Evolutionary conservation across 192 early-diverging fungal species (phyloP), one percentile per base, ranked within the genome.

Genomic region (Kickxella alabastrina): DNA sequence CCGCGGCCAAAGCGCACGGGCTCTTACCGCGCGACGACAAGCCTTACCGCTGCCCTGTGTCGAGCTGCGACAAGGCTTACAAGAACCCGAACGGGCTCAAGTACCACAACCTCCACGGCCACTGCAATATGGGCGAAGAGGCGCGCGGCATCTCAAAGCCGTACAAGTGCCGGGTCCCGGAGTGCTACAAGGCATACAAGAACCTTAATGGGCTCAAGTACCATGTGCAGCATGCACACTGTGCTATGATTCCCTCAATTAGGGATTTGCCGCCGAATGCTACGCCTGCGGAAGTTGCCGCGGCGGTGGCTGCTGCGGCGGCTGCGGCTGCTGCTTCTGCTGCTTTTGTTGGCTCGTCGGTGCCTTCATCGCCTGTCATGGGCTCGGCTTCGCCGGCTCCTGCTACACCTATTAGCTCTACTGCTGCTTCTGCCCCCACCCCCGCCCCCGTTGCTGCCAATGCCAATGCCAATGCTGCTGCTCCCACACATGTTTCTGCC

Each of bases 81-180:
- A 98, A 98, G 78, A 98, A 98, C 72, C 93, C 95, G 22, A 96
- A 96, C 44, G 95, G 95, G 7, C 81, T 97, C 43, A 99, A 99
- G 69, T 97, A 99, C 79, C 96, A 97, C 65, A 90, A 95, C 58
- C 80, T 89, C 49, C 96, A 99, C 60, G 93, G 93, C 14, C 96
- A 99, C 65, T 88, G 88, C 65, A 79, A 66, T 29, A 39, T 73
- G 32, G 61, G 58, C 37, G 83, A 83, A 25, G 88, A 87, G 14
- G 74, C 77, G 26, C 80, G 78, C 28, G 54, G 62, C 34, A 62
- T 71, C 18, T 60, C 70, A 19, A 89, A 88, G 63, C 87, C 87
- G 4, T 88, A 85, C 62, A 76, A 77, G 29, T 97, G 94, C 64
- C 80, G 84, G 9, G 83, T 88, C 47, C 71, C 80, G 18, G 83